Conservation (phyloP, 2,329 filamentous ascomycete species). For the Xylaria sp. region DNA sequence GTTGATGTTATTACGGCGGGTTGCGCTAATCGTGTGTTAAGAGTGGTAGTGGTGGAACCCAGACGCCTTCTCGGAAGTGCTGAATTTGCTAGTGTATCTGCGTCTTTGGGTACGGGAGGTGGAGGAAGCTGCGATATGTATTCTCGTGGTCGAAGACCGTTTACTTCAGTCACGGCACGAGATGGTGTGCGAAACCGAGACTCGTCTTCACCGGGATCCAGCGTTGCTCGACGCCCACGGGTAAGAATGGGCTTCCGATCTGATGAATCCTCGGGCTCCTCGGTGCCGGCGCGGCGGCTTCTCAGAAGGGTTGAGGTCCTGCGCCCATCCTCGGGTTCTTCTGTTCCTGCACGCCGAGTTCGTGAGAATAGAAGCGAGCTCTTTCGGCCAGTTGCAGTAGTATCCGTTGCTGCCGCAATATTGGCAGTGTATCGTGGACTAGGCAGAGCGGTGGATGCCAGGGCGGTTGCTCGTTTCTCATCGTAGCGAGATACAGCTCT, state of each 20-base stretch:
- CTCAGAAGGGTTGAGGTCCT: constrained; percentile 59
- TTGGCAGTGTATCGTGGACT: constrained; percentile 56
- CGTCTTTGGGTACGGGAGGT: constrained; percentile 49
- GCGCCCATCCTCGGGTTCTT: constrained; percentile 63
- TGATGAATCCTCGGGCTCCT: constrained; percentile 58
- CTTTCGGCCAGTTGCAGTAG: constrained; percentile 56
- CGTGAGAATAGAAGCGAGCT: constrained; percentile 64
- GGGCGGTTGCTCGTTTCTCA: constrained; percentile 62
- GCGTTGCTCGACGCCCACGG: constrained; percentile 59
- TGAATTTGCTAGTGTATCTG: constrained; percentile 55
- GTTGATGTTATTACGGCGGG: constrained; percentile 45
- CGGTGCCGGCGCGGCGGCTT: constrained; percentile 58
- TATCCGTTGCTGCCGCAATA: constrained; percentile 55
- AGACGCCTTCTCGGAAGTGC: constrained; percentile 66
- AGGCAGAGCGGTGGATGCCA: constrained; percentile 58
- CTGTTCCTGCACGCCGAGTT: constrained; percentile 60
- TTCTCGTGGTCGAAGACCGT: constrained; percentile 54
- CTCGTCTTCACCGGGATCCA: constrained; percentile 63
- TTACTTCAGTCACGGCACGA: constrained; percentile 67
- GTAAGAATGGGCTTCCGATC: constrained; percentile 58
- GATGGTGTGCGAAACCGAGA: constrained; percentile 66
- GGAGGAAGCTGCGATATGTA: constrained; percentile 53
- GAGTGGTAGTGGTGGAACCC: constrained; percentile 57
- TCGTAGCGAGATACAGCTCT: constrained; percentile 64
- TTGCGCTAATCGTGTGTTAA: constrained; percentile 60